phyloP scores from a whole-genome alignment of 2,329 filamentous ascomycete genomes.

The Fonsecaea pugnacius region DNA sequence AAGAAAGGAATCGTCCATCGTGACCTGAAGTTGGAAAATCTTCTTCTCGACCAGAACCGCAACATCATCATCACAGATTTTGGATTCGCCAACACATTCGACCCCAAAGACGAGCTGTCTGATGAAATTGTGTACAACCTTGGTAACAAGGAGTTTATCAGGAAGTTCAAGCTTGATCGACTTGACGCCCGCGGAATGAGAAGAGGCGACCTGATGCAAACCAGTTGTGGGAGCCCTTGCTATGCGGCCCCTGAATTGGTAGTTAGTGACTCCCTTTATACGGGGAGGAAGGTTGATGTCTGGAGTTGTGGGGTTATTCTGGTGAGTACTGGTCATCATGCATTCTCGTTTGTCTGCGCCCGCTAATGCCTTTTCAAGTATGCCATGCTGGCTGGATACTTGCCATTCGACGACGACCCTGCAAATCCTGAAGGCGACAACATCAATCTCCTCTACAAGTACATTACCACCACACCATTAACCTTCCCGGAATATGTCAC shows the following conservation, averaged over 20 bases:
- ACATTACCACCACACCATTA: conserved; percentile 94
- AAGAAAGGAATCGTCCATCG: conserved; percentile 98
- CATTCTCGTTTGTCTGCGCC: conserved; percentile 3
- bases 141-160: conserved; percentile 84
- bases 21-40: conserved; percentile 93
- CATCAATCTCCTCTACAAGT: conserved; percentile 98
- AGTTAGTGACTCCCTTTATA: conserved; percentile 96
- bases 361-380: conserved; percentile 63
- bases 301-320: conserved; percentile 99
- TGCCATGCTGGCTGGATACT: conserved; percentile 95
- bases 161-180: conserved; percentile 81
- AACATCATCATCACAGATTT: conserved; percentile 99
- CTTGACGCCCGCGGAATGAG: conserved; percentile 74
- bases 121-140: conserved; percentile 90
- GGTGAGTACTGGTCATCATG: conserved; percentile 62
- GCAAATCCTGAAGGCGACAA: conserved; percentile 98
- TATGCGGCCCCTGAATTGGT: conserved; percentile 97
- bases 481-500: conserved; percentile 99
- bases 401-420: conserved; percentile 97
- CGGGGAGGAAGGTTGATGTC: conserved; percentile 95
- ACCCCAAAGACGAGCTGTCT: conserved; percentile 80
- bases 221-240: conserved; percentile 95
- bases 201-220: conserved; percentile 96
- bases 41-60: conserved; percentile 90
- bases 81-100: conserved; percentile 97